Evolutionary conservation across 441 rosid species (phyloP).

Genomic region (Gossypium davidsonii): DNA sequence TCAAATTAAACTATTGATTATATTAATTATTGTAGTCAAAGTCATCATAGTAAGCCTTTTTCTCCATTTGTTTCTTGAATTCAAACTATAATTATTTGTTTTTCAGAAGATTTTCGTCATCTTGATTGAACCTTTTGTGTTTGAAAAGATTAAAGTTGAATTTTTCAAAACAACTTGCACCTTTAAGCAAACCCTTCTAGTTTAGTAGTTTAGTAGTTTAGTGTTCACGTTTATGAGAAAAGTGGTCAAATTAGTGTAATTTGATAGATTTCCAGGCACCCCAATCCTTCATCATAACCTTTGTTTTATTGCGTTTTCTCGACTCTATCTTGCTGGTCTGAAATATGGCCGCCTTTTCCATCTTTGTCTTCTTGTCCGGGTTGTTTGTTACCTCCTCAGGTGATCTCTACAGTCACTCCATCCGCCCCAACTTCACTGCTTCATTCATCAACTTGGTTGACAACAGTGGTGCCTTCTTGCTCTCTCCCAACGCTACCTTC

Average conservation of each 20-base stretch:
- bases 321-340: background rate
- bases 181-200: background rate
- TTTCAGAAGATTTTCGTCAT: background rate
- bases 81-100: background rate
- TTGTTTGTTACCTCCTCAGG: background rate
- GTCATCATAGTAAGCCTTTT: background rate
- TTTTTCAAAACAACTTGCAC: background rate
- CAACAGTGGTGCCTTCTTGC: slow-evolving; percentile 51
- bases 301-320: background rate
- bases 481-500: slow-evolving; percentile 47
- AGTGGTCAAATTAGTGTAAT: background rate
- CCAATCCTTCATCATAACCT: background rate
- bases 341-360: background rate
- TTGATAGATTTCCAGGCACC: background rate
- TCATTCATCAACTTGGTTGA: slow-evolving; percentile 46
- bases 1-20: background rate
- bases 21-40: background rate
- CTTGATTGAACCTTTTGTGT: background rate
- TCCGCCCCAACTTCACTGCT: slow-evolving; percentile 64
- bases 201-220: too few relatives aligned
- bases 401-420: background rate
- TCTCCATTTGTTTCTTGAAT: background rate
- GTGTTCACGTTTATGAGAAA: background rate
- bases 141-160: background rate
- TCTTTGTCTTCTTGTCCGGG: background rate